Conservation (phyloP, 179 eudicot genomes). For the Sideroxylon spinosum region DNA sequence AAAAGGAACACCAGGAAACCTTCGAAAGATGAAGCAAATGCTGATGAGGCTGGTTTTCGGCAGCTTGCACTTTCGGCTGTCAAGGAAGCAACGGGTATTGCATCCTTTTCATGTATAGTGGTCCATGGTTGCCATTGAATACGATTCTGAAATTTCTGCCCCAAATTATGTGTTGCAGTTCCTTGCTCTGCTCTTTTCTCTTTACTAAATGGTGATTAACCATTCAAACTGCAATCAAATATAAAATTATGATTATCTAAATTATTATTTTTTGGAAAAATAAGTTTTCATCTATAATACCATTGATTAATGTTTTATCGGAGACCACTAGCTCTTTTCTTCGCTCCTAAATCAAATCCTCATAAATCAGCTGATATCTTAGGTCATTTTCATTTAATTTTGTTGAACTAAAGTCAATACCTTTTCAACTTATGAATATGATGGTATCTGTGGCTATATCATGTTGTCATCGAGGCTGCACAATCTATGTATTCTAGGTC, state of each 20-base stretch:
- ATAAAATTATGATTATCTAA: no score
- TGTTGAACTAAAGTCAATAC: neutral
- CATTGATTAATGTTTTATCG: neutral
- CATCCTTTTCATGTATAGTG: constrained; percentile 4
- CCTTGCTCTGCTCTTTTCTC: neutral
- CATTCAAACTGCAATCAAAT: neutral
- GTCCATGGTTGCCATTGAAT: neutral
- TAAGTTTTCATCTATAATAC: constrained; percentile 2
- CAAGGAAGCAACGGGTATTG: constrained; percentile 57
- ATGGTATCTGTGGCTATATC: neutral
- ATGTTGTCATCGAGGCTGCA: no score
- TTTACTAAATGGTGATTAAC: neutral
- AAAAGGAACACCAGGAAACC: constrained; percentile 33
- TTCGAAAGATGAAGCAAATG: constrained; percentile 25
- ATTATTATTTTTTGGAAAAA: neutral
- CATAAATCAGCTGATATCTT: neutral
- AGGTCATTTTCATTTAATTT: neutral
- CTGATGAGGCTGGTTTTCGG: constrained; percentile 35
- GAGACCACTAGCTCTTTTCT: neutral
- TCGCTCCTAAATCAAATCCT: neutral
- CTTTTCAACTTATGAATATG: neutral
- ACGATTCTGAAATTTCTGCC: neutral
- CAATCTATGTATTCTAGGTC: neutral
- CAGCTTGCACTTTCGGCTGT: constrained; percentile 55
- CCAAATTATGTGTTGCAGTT: neutral